Evolutionary conservation across 257 asterid species (phyloP).

Genomic region (Solanum tarapatanum): DNA sequence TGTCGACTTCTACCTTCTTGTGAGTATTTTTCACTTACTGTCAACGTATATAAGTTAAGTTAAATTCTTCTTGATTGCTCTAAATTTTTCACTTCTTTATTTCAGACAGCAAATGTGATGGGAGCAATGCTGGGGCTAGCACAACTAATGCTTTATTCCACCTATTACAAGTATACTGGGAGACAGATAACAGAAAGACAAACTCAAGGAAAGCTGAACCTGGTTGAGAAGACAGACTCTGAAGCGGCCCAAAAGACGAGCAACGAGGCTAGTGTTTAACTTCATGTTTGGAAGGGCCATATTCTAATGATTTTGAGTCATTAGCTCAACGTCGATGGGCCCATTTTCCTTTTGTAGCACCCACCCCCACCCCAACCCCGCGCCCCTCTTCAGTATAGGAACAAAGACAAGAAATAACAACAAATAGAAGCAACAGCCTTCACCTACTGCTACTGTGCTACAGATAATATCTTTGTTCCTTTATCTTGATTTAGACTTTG

Average conservation of each 20-base stretch:
- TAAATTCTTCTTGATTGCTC: background rate
- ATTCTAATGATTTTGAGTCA: background rate
- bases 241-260: background rate
- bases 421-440: background rate
- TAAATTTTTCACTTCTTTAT: background rate
- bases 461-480: background rate
- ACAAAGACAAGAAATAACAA: background rate
- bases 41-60: background rate
- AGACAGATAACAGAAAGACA: conserved; percentile 37
- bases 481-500: background rate
- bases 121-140: conserved; percentile 59
- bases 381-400: background rate
- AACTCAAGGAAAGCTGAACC: conserved; percentile 24
- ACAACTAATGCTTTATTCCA: conserved; percentile 52
- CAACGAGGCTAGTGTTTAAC: background rate
- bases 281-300: background rate
- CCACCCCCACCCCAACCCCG: background rate
- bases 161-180: conserved; percentile 49
- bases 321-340: background rate
- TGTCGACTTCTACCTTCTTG: conserved; percentile 60
- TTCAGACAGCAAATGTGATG: conserved; percentile 58
- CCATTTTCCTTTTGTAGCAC: background rate
- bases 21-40: conserved; percentile 8
- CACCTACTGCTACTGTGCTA: background rate
- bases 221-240: conserved; percentile 16